A percentile compares a stretch with the other conserved stretches of the same genome.
phyloP scores from a whole-genome alignment of 352 stramenopile species.

The Pelagophyceae sp. region DNA sequence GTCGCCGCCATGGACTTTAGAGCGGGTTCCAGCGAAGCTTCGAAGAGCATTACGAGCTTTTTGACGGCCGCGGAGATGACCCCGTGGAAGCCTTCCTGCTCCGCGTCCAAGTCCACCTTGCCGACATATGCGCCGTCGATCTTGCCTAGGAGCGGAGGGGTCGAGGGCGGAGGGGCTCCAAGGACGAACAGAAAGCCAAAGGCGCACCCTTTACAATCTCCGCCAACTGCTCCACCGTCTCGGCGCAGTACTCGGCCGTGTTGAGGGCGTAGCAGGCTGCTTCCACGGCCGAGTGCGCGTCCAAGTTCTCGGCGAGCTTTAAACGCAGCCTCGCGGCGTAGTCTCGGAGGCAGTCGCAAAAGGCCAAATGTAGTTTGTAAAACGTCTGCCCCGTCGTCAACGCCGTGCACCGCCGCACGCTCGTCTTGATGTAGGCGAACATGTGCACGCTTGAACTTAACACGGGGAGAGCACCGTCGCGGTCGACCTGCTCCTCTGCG shows the following conservation, averaged over 20 bases:
- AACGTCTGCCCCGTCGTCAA: constrained; percentile 94
- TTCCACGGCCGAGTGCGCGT: constrained; percentile 50
- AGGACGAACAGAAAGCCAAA: too few species aligned
- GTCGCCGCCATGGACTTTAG: constrained; percentile 73
- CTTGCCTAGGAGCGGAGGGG: constrained; percentile 68
- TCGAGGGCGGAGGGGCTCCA: too few species aligned
- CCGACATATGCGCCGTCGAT: constrained; percentile 83
- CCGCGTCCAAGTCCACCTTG: constrained; percentile 78
- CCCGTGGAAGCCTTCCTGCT: constrained; percentile 89
- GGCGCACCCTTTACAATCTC: constrained; percentile 89
- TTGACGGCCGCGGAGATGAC: constrained; percentile 84
- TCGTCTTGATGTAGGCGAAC: constrained; percentile 98
- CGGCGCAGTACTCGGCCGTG: constrained; percentile 95
- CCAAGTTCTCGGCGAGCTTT: neutral
- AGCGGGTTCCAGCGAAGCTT: constrained; percentile 74
- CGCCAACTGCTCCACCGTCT: constrained; percentile 91
- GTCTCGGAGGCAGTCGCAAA: constrained; percentile 66
- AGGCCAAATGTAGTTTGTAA: constrained; percentile 88
- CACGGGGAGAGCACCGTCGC: constrained; percentile 82
- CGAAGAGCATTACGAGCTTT: constrained; percentile 81
- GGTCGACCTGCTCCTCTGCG: constrained; percentile 81
- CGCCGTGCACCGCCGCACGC: constrained; percentile 88
- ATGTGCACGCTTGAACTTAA: constrained; percentile 93
- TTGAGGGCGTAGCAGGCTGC: constrained; percentile 94
- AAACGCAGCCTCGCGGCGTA: constrained; percentile 45